Evolutionary conservation across 805 yeast species (phyloP), one percentile per base, ranked within the genome.

Genomic region (Teunomyces panamensis): DNA sequence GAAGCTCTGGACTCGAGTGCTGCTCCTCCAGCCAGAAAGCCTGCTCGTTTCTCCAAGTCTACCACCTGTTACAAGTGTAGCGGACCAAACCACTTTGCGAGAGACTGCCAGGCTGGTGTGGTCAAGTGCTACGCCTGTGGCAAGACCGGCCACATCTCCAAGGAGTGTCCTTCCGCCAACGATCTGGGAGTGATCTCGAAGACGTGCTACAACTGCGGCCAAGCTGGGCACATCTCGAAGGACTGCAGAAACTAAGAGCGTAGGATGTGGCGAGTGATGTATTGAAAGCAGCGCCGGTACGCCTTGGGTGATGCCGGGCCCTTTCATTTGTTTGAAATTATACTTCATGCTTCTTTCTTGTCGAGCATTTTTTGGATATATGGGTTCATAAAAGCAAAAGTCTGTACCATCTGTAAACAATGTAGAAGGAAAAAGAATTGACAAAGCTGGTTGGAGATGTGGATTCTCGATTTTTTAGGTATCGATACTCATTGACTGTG

Each of bases 91-190:
- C 96, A 89, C 70, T 85, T 84, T 73, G 96, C 96, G 56, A 85
- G 88, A 74, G 96, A 89, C 69, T 89, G 96, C 73, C 85, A 83
- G 67, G 84, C 83, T 57, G 79, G 82, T 48, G 59, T 59, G 47
- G 78, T 83, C 65, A 88, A 88, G 73, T 90, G 97, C 73, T 91
- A 89, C 79, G 87, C 91, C 53, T 90, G 97, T 73, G 96, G 96
- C 59, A 83, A 84, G 69, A 75, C 80, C 53, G 97, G 97, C 48
- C 97, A 91, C 76, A 83, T 89, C 60, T 83, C 94, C 53, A 87
- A 83, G 69, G 96, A 87, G 56, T 89, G 97, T 73, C 69, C 78
- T 51, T 70, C 81, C 44, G 77, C 79, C 49, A 83, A 79, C 53
- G 63, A 67, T 24, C 67, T 67, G 54, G 69, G 64, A 54, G 61